Base-by-base conservation (phyloP, 192 early-diverging fungal species). In the Dissophora globulifera region DNA sequence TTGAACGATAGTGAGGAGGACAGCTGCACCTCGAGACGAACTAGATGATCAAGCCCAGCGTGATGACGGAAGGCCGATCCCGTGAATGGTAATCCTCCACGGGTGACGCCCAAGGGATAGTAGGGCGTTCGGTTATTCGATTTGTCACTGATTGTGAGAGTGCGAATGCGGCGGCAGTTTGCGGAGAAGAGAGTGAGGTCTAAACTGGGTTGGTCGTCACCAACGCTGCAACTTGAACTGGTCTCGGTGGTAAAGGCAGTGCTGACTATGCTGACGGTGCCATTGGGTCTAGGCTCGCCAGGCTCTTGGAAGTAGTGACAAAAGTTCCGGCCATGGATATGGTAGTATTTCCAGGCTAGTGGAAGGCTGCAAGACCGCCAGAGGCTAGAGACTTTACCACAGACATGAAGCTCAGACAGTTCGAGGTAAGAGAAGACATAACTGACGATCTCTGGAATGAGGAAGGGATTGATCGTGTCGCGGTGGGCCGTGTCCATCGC, bases 381-480 rank as follows among this genome's bases (percentile, higher is more conserved):
- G 4, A 45, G 20, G 13, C 40, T 49, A 45, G 50, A 53, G 6
- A 64, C 62, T 25, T 17, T 26, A n/a, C 29, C 16, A 19, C 62
- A 64, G 27, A 20, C 26, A 38, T 43, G 33, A 19, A 64, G 62
- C 4, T 40, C 42, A 5, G n/a, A n/a, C 9, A 15, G 33, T 26
- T 64, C 62, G 23, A 64, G 41, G 41, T 45, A 43, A 13, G 16
- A 19, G 6, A 64, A 16, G 26, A 64, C 41, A 30, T 64, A 27
- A n/a, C 27, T n/a, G 1, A 64, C 27, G 40, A 50, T 50, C 49
- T 50, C 49, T 29, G 5, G 27, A 29, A 50, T 25, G 25, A 10
- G 25, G 4, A 27, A 13, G 0, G 49, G 49, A 26, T 50, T 27
- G 49, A 17, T 26, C 25, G 25, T 50, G 20, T 50, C 35, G 35